phyloP scores from a whole-genome alignment of 1,139 yeast species.

The Yamadazyma songkhlaensis region DNA sequence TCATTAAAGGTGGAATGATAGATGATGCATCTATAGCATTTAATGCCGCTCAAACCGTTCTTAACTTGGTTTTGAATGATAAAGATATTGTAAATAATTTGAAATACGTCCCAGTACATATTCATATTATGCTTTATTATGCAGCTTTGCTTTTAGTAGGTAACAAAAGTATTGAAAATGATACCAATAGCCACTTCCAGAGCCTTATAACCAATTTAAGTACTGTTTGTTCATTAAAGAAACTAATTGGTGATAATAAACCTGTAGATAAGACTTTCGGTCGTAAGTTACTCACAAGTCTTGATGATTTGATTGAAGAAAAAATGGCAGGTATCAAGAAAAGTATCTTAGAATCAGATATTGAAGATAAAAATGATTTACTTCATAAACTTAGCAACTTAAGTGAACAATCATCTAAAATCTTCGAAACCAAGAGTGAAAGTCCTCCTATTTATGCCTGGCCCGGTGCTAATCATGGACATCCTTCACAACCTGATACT shows the following conservation, averaged over 20 bases:
- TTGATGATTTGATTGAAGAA: slow-evolving; percentile 44
- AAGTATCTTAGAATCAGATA: slow-evolving; percentile 6
- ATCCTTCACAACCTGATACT: slow-evolving; percentile 36
- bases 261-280: slow-evolving; percentile 59
- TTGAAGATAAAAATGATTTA: slow-evolving; percentile 16
- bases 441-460: slow-evolving; percentile 53
- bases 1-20: slow-evolving; percentile 33
- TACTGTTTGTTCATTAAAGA: slow-evolving; percentile 38
- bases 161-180: slow-evolving; percentile 13
- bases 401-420: slow-evolving; percentile 15
- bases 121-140: slow-evolving; percentile 68
- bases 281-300: slow-evolving; percentile 40
- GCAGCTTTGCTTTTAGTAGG: slow-evolving; percentile 58
- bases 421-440: slow-evolving; percentile 23
- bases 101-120: slow-evolving; percentile 67
- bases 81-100: slow-evolving; percentile 56
- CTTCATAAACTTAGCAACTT: slow-evolving; percentile 17
- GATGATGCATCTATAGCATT: slow-evolving; percentile 50
- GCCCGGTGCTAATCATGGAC: slow-evolving; percentile 70
- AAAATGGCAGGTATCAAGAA: slow-evolving; percentile 21
- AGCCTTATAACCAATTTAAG: slow-evolving; percentile 26
- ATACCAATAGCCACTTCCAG: slow-evolving; percentile 21
- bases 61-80: slow-evolving; percentile 58
- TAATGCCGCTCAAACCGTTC: slow-evolving; percentile 62
- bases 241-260: slow-evolving; percentile 40